Conservation (phyloP, 805 yeast species). For the Metahyphopichia silvanorum region DNA sequence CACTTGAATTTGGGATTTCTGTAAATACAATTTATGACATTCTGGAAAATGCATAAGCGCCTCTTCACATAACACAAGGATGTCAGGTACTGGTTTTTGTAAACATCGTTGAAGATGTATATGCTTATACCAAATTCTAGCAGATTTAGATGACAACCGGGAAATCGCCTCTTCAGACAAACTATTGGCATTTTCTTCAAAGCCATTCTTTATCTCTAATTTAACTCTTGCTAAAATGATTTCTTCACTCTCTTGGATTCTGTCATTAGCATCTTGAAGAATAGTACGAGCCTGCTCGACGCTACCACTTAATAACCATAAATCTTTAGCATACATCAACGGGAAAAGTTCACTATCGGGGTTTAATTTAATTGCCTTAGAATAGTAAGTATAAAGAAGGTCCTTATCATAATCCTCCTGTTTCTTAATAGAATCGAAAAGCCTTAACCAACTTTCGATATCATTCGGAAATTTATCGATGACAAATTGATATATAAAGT, state of each 20-base stretch:
- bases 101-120: constrained; percentile 19
- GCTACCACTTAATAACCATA: constrained; percentile 50
- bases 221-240: constrained; percentile 74
- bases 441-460: constrained; percentile 46
- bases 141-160: constrained; percentile 20
- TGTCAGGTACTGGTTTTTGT: constrained; percentile 13
- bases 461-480: constrained; percentile 47
- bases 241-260: constrained; percentile 46
- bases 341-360: constrained; percentile 51
- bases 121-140: constrained; percentile 61
- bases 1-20: constrained; percentile 55
- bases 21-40: constrained; percentile 54
- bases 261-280: constrained; percentile 44
- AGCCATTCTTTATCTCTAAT: constrained; percentile 46
- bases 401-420: constrained; percentile 12
- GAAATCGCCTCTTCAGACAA: constrained; percentile 20
- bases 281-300: constrained; percentile 51
- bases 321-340: constrained; percentile 71
- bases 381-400: constrained; percentile 38
- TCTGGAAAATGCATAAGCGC: constrained; percentile 51
- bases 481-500: constrained; percentile 46
- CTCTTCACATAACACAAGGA: constrained; percentile 15
- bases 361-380: constrained; percentile 48
- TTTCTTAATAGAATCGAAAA: constrained; percentile 31
- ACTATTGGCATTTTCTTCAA: constrained; percentile 37